Base-by-base conservation (phyloP, 345 rosid species). In the Boechera retrofracta region DNA sequence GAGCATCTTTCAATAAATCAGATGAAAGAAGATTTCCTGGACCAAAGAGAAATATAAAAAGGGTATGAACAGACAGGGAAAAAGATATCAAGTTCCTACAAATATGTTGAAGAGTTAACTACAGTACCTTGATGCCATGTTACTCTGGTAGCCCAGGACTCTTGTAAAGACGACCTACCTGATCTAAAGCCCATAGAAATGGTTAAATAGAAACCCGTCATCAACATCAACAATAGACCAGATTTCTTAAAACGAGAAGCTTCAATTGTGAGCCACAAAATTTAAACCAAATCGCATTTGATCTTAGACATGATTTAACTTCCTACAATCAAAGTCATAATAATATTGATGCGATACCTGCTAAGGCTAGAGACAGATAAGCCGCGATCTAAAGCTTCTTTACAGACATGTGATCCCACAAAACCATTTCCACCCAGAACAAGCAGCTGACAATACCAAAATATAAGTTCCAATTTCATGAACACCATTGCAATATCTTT, bases 401-500 rank as follows among this genome's bases (percentile, higher is more conserved):
- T 89, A 83, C 94, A 89, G 2, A 96, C 71, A 74, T 91, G 91
- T 36, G 98, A 89, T 73, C 99, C 99, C 75, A 96, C 98, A 87
- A 93, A 96, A 55, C 98, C 99, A 87, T 85, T 96, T 69, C 99
- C 99, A 64, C 99, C 99, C 71, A 96, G 81, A 38, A 96, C 98
- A 81, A 96, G 98, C 76, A 93, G 79, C 99, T 96, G 83, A 82
- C 44, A 76, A 12, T 18, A 48, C 4, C 1, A 6, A 11, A 26
- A 52, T 2, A 60, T 49, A 75, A 72, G 53, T 62, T 47, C 15
- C 55, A 77, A 59, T 58, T 35, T 53, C 39, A 63, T 16, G 56
- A 62, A 24, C 62, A 65, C n/a, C 32, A 65, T 10, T 29, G 47
- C 72, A 58, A 29, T 32, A 39, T 3, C 33, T 10, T 48, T 4